These are phyloP conservation scores for Huntiella savannae DNA, from an alignment of 2,329 filamentous ascomycete genomes.

Conservation along the genomic window DNA sequence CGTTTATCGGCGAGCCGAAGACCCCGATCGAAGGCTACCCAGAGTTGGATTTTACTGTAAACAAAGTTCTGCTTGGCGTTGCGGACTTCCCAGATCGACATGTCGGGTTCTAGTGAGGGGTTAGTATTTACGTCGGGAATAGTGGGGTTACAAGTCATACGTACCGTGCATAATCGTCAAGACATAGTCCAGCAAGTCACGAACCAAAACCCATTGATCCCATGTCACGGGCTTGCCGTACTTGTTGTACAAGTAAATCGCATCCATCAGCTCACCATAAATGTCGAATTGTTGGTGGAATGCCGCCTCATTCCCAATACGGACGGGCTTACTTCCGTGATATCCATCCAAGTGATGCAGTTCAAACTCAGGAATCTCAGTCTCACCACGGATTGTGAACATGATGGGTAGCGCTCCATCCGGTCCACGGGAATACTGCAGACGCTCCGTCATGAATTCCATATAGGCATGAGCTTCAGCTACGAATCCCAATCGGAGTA, in stretches of 20 bases:
- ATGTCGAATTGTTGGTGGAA: conserved; percentile 64
- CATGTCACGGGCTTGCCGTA: conserved; percentile 59
- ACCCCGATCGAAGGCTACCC: conserved; percentile 62
- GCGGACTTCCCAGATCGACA: conserved; percentile 71
- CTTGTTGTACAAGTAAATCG: conserved; percentile 61
- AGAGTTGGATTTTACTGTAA: conserved; percentile 70
- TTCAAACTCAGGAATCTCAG: conserved; percentile 52
- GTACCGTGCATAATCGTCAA: conserved; percentile 43
- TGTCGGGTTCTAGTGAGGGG: conserved; percentile 38
- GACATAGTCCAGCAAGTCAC: conserved; percentile 54
- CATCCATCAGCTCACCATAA: conserved; percentile 62
- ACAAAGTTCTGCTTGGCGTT: conserved; percentile 59
- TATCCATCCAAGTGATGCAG: conserved; percentile 56
- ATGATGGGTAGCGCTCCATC: conserved; percentile 56
- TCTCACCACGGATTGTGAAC: conserved; percentile 61
- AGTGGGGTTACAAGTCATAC: background rate
- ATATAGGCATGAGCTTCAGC: conserved; percentile 64
- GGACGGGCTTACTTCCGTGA: conserved; percentile 48
- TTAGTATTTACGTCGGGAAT: conserved; percentile 10
- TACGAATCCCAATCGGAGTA: conserved; percentile 56
- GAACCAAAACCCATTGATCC: conserved; percentile 55
- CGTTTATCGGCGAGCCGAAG: conserved; percentile 57
- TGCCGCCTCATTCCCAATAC: conserved; percentile 60
- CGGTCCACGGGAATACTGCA: conserved; percentile 38
- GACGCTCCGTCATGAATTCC: conserved; percentile 55